Evolutionary conservation across 2,329 filamentous ascomycete genomes (phyloP).

Genomic region (Coniochaeta prunicola): DNA sequence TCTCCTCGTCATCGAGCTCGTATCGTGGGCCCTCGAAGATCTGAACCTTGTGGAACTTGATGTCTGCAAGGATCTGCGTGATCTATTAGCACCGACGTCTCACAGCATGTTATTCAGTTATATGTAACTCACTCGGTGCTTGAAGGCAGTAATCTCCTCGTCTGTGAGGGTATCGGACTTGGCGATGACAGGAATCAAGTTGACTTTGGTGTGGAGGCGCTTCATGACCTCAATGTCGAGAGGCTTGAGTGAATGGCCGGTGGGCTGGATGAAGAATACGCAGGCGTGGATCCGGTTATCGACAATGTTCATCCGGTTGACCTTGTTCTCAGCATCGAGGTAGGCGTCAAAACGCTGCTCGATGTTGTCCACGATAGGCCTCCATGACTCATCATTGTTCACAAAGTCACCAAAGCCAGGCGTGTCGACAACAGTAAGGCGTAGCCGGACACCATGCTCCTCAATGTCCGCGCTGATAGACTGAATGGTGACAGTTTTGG

Average conservation of each 20-base stretch:
- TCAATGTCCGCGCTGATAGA: slow-evolving; percentile 96
- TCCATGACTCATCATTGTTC: slow-evolving; percentile 99
- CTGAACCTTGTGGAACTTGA: slow-evolving; percentile 94
- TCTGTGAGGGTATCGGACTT: slow-evolving; percentile 98
- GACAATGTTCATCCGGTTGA: slow-evolving; percentile 99
- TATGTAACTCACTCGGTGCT: slow-evolving; percentile 70
- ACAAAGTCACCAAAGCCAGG: slow-evolving; percentile 98
- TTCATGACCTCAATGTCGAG: slow-evolving; percentile 99
- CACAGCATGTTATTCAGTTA: neutral
- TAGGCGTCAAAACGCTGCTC: slow-evolving; percentile 98
- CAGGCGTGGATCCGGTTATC: slow-evolving; percentile 99
- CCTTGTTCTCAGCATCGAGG: slow-evolving; percentile 98
- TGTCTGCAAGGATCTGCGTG: slow-evolving; percentile 84
- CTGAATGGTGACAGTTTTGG: slow-evolving; percentile 94
- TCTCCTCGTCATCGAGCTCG: slow-evolving; percentile 98
- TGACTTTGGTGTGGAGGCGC: slow-evolving; percentile 99
- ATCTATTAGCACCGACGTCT: neutral
- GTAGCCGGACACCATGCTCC: slow-evolving; percentile 94
- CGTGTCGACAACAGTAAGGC: slow-evolving; percentile 94
- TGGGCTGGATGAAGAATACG: slow-evolving; percentile 99
- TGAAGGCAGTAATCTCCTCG: slow-evolving; percentile 91
- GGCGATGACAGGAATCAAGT: slow-evolving; percentile 97
- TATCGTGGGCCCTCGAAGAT: slow-evolving; percentile 99
- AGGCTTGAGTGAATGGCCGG: slow-evolving; percentile 95
- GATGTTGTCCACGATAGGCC: slow-evolving; percentile 98